Evolutionary conservation across 1,284 basidiomycete species (phyloP), one percentile per base, ranked within the genome.

Genomic region (Puccinia horiana): DNA sequence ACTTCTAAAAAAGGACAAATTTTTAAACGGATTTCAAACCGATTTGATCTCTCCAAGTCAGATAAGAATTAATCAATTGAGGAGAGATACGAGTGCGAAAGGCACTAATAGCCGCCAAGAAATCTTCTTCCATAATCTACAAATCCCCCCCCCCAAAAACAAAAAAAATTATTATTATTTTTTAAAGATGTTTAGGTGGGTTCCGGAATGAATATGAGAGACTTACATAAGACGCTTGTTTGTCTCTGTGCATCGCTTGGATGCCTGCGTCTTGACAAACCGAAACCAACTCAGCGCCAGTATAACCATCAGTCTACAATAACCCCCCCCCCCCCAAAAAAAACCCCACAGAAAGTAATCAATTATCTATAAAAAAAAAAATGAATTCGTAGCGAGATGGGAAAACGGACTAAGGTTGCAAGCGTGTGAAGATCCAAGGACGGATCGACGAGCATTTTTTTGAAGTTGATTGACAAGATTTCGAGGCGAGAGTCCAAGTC

Each of bases 181-280:
- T 9, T 47, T 47, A 47, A 47, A 47, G 44, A 47, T n/a, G n/a
- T n/a, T n/a, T n/a, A n/a, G n/a, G n/a, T n/a, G n/a, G n/a, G n/a
- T n/a, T n/a, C n/a, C n/a, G n/a, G n/a, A 47, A 47, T 47, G 16
- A 47, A 47, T 8, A 47, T 9, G 44, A 52, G 70, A 12, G 32
- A 86, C 92, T 86, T 84, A 96, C 95, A 85, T 89, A 90, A 52
- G 91, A 89, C 5, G 94, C 92, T 83, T 94, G 87, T 35, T 98
- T 91, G 86, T 97, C 90, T 83, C 91, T 90, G 85, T 94, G 92
- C 94, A 97, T 96, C 0, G 95, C 93, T 56, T 92, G 87, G 84
- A 99, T 87, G 0, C 96, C 97, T 1, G 97, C 97, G 87, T 99
- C 96, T 88, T 99, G 97, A 86, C 96, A 98, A 73, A 99, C 90